Conservation (phyloP, 495 filamentous ascomycete genomes). For the Cladorrhinum samala region DNA sequence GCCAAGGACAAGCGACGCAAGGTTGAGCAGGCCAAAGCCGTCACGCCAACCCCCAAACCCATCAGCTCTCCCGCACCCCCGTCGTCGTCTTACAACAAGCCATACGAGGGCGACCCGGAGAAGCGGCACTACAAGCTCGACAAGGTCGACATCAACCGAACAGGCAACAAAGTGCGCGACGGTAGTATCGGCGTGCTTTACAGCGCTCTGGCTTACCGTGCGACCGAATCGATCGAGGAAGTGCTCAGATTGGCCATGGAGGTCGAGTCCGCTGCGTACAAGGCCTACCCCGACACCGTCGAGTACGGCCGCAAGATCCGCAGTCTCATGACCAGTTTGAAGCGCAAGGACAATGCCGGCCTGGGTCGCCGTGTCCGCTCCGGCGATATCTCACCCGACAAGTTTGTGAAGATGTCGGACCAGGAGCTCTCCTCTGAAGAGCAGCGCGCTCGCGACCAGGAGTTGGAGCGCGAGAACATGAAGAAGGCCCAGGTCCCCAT, state of each 20-base stretch:
- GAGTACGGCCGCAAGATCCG: conserved; percentile 82
- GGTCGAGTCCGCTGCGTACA: conserved; percentile 67
- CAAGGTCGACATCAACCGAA: conserved; percentile 63
- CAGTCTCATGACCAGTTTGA: conserved; percentile 86
- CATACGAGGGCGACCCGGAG: conserved; percentile 62
- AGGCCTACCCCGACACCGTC: conserved; percentile 53
- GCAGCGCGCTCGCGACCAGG: conserved; percentile 65
- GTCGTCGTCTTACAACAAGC: conserved; percentile 42
- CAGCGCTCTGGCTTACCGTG: conserved; percentile 64
- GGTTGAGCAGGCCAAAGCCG: conserved; percentile 33
- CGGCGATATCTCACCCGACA: conserved; percentile 61
- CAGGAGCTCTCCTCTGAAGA: conserved; percentile 56
- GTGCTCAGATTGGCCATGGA: conserved; percentile 63
- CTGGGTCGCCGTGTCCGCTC: conserved; percentile 68
- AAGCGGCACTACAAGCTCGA: conserved; percentile 77
- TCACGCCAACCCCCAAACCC: conserved; percentile 31
- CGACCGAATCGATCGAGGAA: conserved; percentile 46
- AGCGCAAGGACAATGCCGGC: conserved; percentile 76
- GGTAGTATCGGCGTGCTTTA: conserved; percentile 86
- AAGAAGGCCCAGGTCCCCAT: conserved; percentile 88
- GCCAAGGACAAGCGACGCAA: conserved; percentile 57
- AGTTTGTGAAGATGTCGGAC: conserved; percentile 61
- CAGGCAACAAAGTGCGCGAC: conserved; percentile 65
- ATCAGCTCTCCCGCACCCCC: conserved; percentile 38
- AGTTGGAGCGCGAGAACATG: conserved; percentile 84